Base-by-base conservation (phyloP, 345 rosid genomes). In the Populus euphratica region DNA sequence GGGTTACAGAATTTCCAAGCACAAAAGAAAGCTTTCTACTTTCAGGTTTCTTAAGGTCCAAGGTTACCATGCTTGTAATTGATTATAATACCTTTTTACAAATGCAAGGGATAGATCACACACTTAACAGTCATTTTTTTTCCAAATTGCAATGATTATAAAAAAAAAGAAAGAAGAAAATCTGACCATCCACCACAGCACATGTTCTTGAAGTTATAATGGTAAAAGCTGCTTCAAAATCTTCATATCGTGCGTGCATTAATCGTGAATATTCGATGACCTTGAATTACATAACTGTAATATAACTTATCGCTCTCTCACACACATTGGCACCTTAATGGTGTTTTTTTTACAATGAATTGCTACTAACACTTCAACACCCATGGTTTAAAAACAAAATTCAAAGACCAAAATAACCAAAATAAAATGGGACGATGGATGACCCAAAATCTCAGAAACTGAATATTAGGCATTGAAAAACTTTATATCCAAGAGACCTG, bases 351-450 rank as follows among this genome's bases (percentile, higher is more conserved):
- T 4, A 44, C 70, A 66, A 49, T 17, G 49, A 18, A 44, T 2
- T 66, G 29, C 35, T n/a, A 33, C n/a, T 66, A 38, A 38, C 20
- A 29, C 36, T 62, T 21, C 56, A 62, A n/a, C 17, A 18, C 17
- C 23, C 12, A 61, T 35, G 44, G 65, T 21, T 20, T 21, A 17
- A 17, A n/a, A 59, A 38, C 29, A 36, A 59, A 17, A 59, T 20
- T 39, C 8, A 65, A 52, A 66, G 33, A 75, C 21, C 78, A 75
- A 36, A 27, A 18, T 18, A 33, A 74, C 13, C 78, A 75, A 36
- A 27, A 18, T 18, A 33, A 74, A 21, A 74, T 23, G 70, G 27
- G 33, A 43, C 0, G 21, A 62, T 63, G 18, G 70, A 62, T 64
- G 33, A 64, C 10, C 70, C 68, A 43, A 20, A 50, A 23, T 35